Percentiles rank a stretch among this genome's conserved stretches.
Evolutionary conservation across 2,329 filamentous ascomycete species (phyloP).

Genomic region (Fusarium citri): DNA sequence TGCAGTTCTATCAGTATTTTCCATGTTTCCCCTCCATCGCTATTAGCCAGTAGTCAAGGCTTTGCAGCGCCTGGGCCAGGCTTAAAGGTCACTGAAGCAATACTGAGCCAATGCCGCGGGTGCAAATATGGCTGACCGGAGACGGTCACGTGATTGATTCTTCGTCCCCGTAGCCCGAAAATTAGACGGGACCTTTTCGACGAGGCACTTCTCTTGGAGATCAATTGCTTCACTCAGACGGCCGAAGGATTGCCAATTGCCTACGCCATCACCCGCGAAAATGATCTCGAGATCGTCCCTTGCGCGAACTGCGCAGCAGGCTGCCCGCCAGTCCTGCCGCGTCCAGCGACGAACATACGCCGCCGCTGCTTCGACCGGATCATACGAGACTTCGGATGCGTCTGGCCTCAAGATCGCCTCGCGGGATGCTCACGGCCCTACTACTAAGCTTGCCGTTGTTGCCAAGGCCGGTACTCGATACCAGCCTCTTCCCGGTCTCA

Average conservation of each 20-base stretch:
- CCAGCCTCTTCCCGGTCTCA: conserved; percentile 88
- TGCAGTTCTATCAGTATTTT: neutral
- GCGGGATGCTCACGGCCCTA: conserved; percentile 88
- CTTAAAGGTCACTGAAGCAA: conserved; percentile 25
- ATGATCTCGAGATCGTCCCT: conserved; percentile 73
- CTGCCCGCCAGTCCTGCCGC: conserved; percentile 67
- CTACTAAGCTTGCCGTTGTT: conserved; percentile 90
- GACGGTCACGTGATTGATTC: conserved; percentile 52
- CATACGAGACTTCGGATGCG: conserved; percentile 88
- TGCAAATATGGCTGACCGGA: conserved; percentile 47
- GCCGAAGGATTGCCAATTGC: conserved; percentile 63
- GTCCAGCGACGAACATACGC: conserved; percentile 68
- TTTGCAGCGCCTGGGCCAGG: conserved; percentile 24
- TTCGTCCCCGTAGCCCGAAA: conserved; percentile 53
- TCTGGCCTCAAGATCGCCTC: conserved; percentile 92
- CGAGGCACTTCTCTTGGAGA: conserved; percentile 58
- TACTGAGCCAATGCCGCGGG: conserved; percentile 43
- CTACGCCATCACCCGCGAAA: conserved; percentile 66
- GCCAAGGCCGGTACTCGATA: conserved; percentile 95
- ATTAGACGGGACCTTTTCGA: conserved; percentile 59
- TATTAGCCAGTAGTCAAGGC: conserved; percentile 1
- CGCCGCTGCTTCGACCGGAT: conserved; percentile 74
- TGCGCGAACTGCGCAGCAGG: conserved; percentile 68
- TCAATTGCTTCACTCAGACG: conserved; percentile 56
- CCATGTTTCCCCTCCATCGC: neutral